phyloP scores from a whole-genome alignment of 768 basidiomycete species.

The Lactifluus subvellereus region DNA sequence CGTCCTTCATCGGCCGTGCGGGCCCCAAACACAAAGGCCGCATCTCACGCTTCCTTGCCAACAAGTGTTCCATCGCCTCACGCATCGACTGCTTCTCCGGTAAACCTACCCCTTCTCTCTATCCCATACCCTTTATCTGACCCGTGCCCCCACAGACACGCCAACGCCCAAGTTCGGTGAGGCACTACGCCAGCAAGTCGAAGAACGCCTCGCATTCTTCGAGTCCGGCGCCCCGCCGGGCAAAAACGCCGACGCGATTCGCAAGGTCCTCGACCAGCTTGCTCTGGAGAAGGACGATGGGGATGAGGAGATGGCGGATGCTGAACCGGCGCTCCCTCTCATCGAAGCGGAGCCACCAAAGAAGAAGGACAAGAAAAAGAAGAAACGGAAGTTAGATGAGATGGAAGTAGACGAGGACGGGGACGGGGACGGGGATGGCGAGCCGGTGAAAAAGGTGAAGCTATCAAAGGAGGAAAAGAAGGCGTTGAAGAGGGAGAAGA shows the following conservation, averaged over 20 bases:
- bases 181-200: constrained; percentile 88
- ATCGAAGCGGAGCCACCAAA: constrained; percentile 46
- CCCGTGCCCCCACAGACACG: constrained; percentile 42
- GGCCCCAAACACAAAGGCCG: constrained; percentile 93
- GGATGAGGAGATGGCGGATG: constrained; percentile 40
- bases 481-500: constrained; percentile 72
- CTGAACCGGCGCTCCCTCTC: constrained; percentile 49
- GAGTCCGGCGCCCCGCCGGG: constrained; percentile 84
- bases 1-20: constrained; percentile 93
- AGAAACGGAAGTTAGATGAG: constrained; percentile 65
- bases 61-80: constrained; percentile 97
- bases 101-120: constrained; percentile 27
- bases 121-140: not conserved
- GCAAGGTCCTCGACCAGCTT: constrained; percentile 77
- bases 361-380: constrained; percentile 33
- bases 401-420: constrained; percentile 64
- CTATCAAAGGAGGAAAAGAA: constrained; percentile 83
- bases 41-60: constrained; percentile 97
- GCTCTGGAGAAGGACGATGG: constrained; percentile 62
- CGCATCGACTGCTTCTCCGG: constrained; percentile 94
- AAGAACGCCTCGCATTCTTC: constrained; percentile 92
- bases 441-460: constrained; percentile 64
- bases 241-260: constrained; percentile 90
- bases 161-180: constrained; percentile 94
- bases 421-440: constrained; percentile 42